These are phyloP conservation scores for Fusarium globosum DNA, from an alignment of 2,329 filamentous ascomycete species.

Conservation along the genomic window DNA sequence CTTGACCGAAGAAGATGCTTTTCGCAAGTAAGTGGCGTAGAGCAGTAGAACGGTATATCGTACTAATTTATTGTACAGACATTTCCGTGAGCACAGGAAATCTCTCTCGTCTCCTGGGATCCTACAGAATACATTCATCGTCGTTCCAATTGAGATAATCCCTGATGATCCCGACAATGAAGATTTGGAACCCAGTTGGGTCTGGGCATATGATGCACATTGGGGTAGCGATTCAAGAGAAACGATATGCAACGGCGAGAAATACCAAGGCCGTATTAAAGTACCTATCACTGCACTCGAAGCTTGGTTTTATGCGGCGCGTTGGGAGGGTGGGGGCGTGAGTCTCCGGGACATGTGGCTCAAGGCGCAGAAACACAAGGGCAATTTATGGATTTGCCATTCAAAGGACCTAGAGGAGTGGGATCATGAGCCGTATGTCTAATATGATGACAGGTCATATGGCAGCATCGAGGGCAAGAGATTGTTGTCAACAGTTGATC, in stretches of 20 bases:
- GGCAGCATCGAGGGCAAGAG: no score
- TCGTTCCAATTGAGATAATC: background rate
- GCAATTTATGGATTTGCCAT: conserved; percentile 29
- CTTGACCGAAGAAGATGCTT: background rate
- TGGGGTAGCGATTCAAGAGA: conserved; percentile 20
- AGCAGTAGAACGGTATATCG: fast-evolving
- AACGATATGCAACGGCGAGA: background rate
- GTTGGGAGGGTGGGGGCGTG: conserved; percentile 21
- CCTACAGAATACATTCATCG: background rate
- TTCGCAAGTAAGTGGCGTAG: fast-evolving
- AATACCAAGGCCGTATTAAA: conserved; percentile 29
- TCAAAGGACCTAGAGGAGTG: conserved; percentile 27
- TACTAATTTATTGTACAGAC: fast-evolving
- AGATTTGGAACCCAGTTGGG: background rate
- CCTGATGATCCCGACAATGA: background rate
- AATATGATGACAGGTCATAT: no score
- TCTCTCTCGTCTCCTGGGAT: background rate
- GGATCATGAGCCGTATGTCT: conserved; percentile 30
- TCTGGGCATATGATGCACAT: conserved; percentile 38
- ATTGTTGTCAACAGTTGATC: no score
- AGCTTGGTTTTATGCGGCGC: conserved; percentile 35
- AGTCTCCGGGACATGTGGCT: conserved; percentile 36
- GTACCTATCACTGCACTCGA: conserved; percentile 9
- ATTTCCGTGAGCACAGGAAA: background rate
- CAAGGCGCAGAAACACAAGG: conserved; percentile 25